Percentiles rank a stretch among this genome's conserved stretches.
Conservation (phyloP, 441 rosid species). For the Gossypium aridum region DNA sequence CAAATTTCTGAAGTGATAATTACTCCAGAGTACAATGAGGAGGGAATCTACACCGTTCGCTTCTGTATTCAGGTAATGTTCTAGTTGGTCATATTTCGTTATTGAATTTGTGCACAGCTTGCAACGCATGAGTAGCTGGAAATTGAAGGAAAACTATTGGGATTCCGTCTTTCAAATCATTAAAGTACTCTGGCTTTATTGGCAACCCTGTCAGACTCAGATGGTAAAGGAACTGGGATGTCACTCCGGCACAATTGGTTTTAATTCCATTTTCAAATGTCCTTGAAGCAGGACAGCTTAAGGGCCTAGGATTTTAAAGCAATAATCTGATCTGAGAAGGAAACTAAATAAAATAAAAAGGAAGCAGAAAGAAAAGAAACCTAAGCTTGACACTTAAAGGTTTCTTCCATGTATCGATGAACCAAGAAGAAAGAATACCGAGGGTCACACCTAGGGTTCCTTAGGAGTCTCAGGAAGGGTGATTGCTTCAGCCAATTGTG, state of each 20-base stretch:
- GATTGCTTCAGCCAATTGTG: neutral
- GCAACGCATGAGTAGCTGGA: neutral
- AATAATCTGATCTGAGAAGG: neutral
- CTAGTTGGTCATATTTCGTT: constrained; percentile 1
- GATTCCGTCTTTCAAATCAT: neutral
- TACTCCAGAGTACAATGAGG: constrained; percentile 97
- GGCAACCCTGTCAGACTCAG: neutral
- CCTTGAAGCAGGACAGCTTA: neutral
- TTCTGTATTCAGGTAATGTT: constrained; percentile 94
- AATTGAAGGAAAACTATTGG: neutral
- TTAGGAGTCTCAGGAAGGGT: neutral
- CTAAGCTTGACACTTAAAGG: neutral
- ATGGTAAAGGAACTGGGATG: neutral
- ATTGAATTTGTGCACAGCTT: neutral
- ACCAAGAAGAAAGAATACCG: neutral
- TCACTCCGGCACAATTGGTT: neutral
- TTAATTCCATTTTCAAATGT: neutral
- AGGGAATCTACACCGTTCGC: constrained; percentile 99
- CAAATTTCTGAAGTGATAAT: constrained; percentile 95
- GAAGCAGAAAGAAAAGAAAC: neutral
- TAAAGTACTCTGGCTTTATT: neutral
- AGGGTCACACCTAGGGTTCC: neutral
- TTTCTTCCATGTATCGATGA: neutral
- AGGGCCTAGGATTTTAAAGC: neutral
- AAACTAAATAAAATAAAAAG: neutral